A percentile compares a stretch with the other conserved stretches of the same genome.
Conservation (phyloP, 768 basidiomycete genomes). For the Coprinopsis strossmayeri region DNA sequence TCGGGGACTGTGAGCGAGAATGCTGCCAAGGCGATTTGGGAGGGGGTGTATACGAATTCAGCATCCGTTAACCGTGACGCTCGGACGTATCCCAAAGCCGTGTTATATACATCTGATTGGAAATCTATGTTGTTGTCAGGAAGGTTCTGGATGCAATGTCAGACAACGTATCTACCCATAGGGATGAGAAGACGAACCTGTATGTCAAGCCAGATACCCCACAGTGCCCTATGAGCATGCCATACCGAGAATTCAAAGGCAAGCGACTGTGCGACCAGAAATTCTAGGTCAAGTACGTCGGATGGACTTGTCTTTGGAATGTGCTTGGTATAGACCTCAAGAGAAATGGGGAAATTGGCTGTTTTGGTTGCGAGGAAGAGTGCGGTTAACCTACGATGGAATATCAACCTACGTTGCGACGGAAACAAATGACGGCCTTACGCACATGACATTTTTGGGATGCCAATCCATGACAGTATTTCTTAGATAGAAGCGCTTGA, state of each 20-base stretch:
- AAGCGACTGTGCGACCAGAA: conserved; percentile 91
- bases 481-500: conserved; percentile 95
- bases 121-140: conserved; percentile 44
- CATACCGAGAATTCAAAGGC: conserved; percentile 92
- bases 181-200: conserved; percentile 46
- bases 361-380: conserved; percentile 96
- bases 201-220: conserved; percentile 84
- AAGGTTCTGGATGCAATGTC: conserved; percentile 38
- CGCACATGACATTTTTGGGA: conserved; percentile 96
- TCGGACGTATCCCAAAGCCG: conserved; percentile 60
- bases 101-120: conserved; percentile 53
- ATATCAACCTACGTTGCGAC: conserved; percentile 3
- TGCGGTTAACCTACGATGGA: conserved; percentile 72
- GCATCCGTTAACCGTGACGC: conserved; percentile 85
- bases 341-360: conserved; percentile 86
- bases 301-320: conserved; percentile 76
- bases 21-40: conserved; percentile 86
- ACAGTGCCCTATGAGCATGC: conserved; percentile 84
- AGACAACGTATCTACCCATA: not conserved
- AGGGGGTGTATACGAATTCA: conserved; percentile 87
- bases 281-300: conserved; percentile 92
- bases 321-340: conserved; percentile 77
- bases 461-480: conserved; percentile 99
- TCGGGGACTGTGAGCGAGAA: conserved; percentile 59
- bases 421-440: conserved; percentile 7